Evolutionary conservation across 2,329 filamentous ascomycete genomes (phyloP), one percentile per base, ranked within the genome.

Genomic region (Colletotrichum horii): DNA sequence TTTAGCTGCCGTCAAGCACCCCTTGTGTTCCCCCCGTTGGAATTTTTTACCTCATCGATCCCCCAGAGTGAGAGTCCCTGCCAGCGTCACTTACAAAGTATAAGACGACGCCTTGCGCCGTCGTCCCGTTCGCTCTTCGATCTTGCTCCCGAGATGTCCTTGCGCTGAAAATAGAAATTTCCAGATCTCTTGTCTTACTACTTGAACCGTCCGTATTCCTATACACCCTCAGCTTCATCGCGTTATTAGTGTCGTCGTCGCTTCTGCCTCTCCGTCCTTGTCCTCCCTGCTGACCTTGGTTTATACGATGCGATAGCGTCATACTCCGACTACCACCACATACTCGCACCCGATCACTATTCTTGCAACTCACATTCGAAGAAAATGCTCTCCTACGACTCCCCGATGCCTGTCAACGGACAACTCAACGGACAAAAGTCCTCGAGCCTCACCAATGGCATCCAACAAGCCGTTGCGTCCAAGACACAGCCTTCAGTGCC

Each of bases 341-440:
- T 9, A 61, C 36, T 69, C 56, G 68, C 34, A 32, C 43, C 28
- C n/a, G 30, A 19, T 30, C 22, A 26, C 24, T n/a, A 52, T 56
- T 28, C 15, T 22, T 8, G 15, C 32, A 11, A 66, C 8, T 8
- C 4, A 24, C 9, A 16, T 32, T n/a, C 32, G 26, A 64, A 61
- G n/a, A 78, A 77, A 66, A 91, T 91, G 89, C 83, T 91, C 71
- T 89, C 89, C 66, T 89, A 88, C 83, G 87, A 90, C 78, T 80
- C 85, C 58, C 84, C 87, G 56, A 81, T 88, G 77, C 80, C 88
- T 15, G 58, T 62, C 58, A 62, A 36, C 58, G 58, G 58, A 76
- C 43, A 52, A 52, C 80, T 89, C 74, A 86, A 87, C 77, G 87
- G 87, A 74, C 82, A 84, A 66, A 75, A 79, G 6, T 79, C 83